Evolutionary conservation across 352 stramenopile species (phyloP), one percentile per base, ranked within the genome.

Genomic region (Globisporangium barbulae): DNA sequence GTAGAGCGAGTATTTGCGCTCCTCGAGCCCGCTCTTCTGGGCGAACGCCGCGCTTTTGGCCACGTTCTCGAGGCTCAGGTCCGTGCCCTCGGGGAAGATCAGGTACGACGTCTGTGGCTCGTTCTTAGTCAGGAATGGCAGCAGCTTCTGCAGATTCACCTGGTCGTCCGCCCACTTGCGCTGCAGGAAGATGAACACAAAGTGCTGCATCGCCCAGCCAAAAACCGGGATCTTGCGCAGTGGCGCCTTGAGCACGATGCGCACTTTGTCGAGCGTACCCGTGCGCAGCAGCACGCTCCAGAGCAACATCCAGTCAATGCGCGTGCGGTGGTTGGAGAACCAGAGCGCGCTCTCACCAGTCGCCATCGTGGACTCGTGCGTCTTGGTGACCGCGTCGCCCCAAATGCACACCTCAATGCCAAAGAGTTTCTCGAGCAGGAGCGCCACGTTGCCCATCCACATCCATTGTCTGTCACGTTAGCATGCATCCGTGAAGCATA

Each of bases 161-260:
- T 88, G 70, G 44, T 93, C 83, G 12, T 93, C 77, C 13, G 67
- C 63, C 76, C 84, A 92, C 37, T 70, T 75, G 45, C 85, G 83
- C 65, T 89, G 73, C 63, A 95, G 63, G 61, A 93, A 95, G 62
- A 93, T 84, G 64, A 93, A 93, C 42, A 91, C 70, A 42, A 95
- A 93, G 65, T 88, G 78, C 73, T 93, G 84, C 84, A 93, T 95
- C 58, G 82, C 84, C 86, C 84, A 95, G 3, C 86, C 86, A 59
- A 93, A 92, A 67, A 95, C 79, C 48, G 86, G 86, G 33, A 89
- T 66, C 57, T 74, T 75, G 28, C 81, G 81, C 39, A 95, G 69
- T 25, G 81, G 78, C n/a, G 78, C 79, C 69, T 95, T 95, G 55
- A 92, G 74, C 28, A 93, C 70, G 56, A 95, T 92, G 52, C 78